Evolutionary conservation across 345 rosid species (phyloP).

Genomic region (Corchorus capsularis): DNA sequence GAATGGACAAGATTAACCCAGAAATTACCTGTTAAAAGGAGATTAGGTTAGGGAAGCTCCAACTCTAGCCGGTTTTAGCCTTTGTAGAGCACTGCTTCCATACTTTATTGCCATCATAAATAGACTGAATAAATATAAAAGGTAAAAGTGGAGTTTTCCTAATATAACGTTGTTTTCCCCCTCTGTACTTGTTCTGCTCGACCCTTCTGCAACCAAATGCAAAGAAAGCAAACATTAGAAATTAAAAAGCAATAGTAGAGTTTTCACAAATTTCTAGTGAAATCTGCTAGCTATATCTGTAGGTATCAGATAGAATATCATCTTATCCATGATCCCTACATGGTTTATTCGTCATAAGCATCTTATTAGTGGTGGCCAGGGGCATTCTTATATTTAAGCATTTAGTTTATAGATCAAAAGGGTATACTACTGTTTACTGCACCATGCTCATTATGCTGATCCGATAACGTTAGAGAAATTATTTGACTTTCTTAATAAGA

Average conservation of each 20-base stretch:
- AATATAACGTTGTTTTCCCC: slow-evolving; percentile 32
- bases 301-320: not conserved
- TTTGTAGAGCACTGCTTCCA: slow-evolving; percentile 47
- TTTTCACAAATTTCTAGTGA: not conserved
- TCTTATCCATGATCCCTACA: not conserved
- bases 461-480: not conserved
- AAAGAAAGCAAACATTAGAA: slow-evolving; percentile 11
- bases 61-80: slow-evolving; percentile 59
- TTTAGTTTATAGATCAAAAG: not conserved
- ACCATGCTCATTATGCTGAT: not conserved
- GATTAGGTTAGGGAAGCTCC: slow-evolving; percentile 51
- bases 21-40: slow-evolving; percentile 38
- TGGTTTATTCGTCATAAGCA: not conserved
- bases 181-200: slow-evolving; percentile 33
- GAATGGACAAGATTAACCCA: not conserved
- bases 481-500: not conserved
- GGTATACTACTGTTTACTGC: not conserved
- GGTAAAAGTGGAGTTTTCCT: slow-evolving; percentile 47
- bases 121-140: slow-evolving; percentile 61
- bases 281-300: not conserved
- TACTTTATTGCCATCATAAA: slow-evolving; percentile 55
- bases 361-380: not conserved
- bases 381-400: not conserved
- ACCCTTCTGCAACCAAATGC: slow-evolving; percentile 15
- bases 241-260: slow-evolving; percentile 9